Evolutionary conservation across 768 basidiomycete species (phyloP).

Genomic region (Rhodosporidiobolus sp.): DNA sequence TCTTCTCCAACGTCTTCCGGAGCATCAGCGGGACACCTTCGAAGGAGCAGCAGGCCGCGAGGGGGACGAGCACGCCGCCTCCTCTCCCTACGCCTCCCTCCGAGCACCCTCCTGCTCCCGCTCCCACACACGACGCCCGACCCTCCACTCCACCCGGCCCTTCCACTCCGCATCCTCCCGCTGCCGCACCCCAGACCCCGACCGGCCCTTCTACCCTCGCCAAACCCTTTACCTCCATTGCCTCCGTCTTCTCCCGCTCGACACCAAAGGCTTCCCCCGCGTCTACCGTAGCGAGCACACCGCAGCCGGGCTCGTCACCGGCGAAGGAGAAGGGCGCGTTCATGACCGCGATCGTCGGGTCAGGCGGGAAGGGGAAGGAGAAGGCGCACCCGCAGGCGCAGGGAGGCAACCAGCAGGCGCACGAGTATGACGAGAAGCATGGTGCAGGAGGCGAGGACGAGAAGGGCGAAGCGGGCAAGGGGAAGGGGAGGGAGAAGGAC

Average conservation of each 20-base stretch:
- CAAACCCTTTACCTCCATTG: slow-evolving; percentile 37
- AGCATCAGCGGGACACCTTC: slow-evolving; percentile 5
- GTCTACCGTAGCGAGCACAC: neutral
- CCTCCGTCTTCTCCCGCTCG: slow-evolving; percentile 38
- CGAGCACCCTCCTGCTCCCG: neutral
- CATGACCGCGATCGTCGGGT: neutral
- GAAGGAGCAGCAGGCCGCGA: neutral
- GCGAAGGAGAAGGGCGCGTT: neutral
- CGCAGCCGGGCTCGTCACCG: neutral
- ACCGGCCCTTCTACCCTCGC: slow-evolving; percentile 4
- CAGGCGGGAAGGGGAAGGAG: slow-evolving; percentile 21
- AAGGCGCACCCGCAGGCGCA: neutral
- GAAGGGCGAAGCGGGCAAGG: no score
- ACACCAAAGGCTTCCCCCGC: neutral
- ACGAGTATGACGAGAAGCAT: neutral
- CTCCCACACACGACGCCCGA: neutral
- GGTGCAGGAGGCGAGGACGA: neutral
- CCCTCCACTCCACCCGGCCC: neutral
- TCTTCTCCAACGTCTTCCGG: slow-evolving; percentile 18
- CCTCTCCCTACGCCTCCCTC: neutral
- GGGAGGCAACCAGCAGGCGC: neutral
- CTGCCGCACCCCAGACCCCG: neutral
- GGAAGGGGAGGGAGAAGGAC: slow-evolving; percentile 1
- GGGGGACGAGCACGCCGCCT: no score
- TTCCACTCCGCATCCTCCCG: neutral